A percentile compares a stretch with the other conserved stretches of the same genome.
These are phyloP conservation scores for Alectoria sarmentosa DNA, from an alignment of 495 filamentous ascomycete genomes.

Conservation along the genomic window DNA sequence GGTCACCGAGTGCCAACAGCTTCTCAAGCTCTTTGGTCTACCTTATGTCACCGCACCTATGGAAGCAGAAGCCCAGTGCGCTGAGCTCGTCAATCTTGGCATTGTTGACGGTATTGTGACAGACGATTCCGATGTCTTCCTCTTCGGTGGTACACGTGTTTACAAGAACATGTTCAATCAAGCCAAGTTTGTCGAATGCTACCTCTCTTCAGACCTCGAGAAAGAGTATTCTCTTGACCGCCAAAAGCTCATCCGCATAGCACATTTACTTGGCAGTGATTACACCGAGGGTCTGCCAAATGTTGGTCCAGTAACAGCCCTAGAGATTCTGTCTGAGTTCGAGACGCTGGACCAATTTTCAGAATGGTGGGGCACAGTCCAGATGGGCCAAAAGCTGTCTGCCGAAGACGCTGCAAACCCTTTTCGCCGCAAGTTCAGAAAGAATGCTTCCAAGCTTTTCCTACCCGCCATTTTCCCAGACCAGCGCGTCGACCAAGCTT, in stretches of 20 bases:
- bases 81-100: conserved; percentile 74
- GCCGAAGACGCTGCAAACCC: conserved; percentile 38
- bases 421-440: conserved; percentile 80
- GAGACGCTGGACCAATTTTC: conserved; percentile 58
- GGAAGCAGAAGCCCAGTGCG: conserved; percentile 98
- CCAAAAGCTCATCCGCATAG: conserved; percentile 74
- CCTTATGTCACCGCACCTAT: conserved; percentile 96
- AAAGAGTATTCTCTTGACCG: conserved; percentile 81
- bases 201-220: conserved; percentile 78
- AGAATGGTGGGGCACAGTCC: conserved; percentile 81
- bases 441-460: conserved; percentile 76
- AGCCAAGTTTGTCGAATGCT: conserved; percentile 96
- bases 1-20: conserved; percentile 89
- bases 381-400: conserved; percentile 43
- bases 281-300: conserved; percentile 90
- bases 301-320: conserved; percentile 85
- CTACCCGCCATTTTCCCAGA: conserved; percentile 72
- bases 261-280: conserved; percentile 84
- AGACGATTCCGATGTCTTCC: conserved; percentile 93
- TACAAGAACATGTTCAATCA: conserved; percentile 99
- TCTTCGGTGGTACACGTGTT: conserved; percentile 91
- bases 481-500: conserved; percentile 67
- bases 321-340: conserved; percentile 93
- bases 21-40: conserved; percentile 83
- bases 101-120: conserved; percentile 98